Percentiles rank a stretch among this genome's conserved stretches.
Evolutionary conservation across 2,329 filamentous ascomycete species (phyloP).

Genomic region (Pseudocercospora fuligena): DNA sequence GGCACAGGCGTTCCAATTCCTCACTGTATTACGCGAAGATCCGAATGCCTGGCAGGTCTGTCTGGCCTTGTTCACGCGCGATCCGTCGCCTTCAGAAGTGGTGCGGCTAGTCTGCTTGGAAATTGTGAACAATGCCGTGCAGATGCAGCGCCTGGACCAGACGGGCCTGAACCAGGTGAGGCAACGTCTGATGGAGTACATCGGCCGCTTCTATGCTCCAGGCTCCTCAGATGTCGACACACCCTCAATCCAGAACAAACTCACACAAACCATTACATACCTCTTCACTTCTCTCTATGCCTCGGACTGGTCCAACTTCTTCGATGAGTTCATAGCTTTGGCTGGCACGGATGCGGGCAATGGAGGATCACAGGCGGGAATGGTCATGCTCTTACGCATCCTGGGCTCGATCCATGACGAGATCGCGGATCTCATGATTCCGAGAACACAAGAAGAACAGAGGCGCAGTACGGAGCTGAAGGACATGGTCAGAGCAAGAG

Average conservation of each 20-base stretch:
- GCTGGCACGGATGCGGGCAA: conserved; percentile 63
- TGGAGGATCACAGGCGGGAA: conserved; percentile 72
- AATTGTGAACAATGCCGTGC: conserved; percentile 88
- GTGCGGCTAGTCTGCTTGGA: conserved; percentile 89
- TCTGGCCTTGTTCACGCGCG: conserved; percentile 80
- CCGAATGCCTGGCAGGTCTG: conserved; percentile 90
- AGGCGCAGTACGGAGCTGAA: conserved; percentile 90
- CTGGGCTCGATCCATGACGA: conserved; percentile 93
- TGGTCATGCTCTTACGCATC: conserved; percentile 86
- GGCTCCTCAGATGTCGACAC: conserved; percentile 66
- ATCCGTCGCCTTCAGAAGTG: conserved; percentile 76
- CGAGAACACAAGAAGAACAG: conserved; percentile 75
- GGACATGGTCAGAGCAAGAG: conserved; percentile 82
- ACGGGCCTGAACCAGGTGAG: conserved; percentile 76
- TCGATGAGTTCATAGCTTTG: conserved; percentile 84
- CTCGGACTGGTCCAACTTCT: conserved; percentile 83
- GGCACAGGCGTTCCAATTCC: conserved; percentile 80
- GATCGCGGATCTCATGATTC: conserved; percentile 89
- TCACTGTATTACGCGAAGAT: conserved; percentile 77
- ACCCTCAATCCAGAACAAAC: conserved; percentile 86
- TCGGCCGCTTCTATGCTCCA: conserved; percentile 73
- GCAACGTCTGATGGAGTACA: conserved; percentile 80
- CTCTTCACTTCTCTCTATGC: conserved; percentile 88
- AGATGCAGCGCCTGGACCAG: conserved; percentile 75
- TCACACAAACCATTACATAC: conserved; percentile 93